These are phyloP conservation scores for Aspergillaceae sp. DNA, from an alignment of 2,329 filamentous ascomycete genomes.

Conservation along the genomic window DNA sequence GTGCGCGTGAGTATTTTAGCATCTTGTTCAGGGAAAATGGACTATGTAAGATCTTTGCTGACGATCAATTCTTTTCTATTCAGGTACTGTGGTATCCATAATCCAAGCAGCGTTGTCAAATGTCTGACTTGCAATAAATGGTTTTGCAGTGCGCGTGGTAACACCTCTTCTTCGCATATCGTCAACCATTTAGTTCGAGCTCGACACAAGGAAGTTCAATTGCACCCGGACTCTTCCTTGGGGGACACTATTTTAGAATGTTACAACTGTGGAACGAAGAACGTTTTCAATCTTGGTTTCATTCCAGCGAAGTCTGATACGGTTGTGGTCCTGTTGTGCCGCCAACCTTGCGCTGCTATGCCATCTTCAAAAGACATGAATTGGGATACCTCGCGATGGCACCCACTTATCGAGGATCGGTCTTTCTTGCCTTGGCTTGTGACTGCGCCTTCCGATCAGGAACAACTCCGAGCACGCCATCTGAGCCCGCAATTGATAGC, in stretches of 20 bases:
- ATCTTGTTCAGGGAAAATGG: conserved; percentile 3
- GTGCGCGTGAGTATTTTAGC: conserved; percentile 65
- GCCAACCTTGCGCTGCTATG: conserved; percentile 89
- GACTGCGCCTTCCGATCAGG: conserved; percentile 76
- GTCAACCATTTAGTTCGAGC: conserved; percentile 96
- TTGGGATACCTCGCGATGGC: conserved; percentile 97
- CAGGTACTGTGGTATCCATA: conserved; percentile 96
- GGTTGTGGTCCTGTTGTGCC: conserved; percentile 91
- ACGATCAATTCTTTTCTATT: conserved; percentile 5
- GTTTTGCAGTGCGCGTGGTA: conserved; percentile 97
- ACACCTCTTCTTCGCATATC: conserved; percentile 93
- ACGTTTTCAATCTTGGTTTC: conserved; percentile 93
- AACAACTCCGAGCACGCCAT: conserved; percentile 90
- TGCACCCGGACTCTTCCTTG: conserved; percentile 84
- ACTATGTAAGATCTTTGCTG: conserved; percentile 2
- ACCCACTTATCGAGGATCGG: conserved; percentile 92
- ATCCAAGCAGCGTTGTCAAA: conserved; percentile 89
- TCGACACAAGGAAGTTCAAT: conserved; percentile 95
- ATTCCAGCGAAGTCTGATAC: conserved; percentile 98
- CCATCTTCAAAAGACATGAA: conserved; percentile 99
- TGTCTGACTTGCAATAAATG: conserved; percentile 93
- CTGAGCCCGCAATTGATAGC: conserved; percentile 90
- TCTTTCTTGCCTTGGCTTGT: conserved; percentile 95
- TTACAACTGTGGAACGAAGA: conserved; percentile 99
- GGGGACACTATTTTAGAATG: conserved; percentile 96